Conservation (phyloP, 2,329 filamentous ascomycete genomes). For the Magnaporthiopsis incrustans region DNA sequence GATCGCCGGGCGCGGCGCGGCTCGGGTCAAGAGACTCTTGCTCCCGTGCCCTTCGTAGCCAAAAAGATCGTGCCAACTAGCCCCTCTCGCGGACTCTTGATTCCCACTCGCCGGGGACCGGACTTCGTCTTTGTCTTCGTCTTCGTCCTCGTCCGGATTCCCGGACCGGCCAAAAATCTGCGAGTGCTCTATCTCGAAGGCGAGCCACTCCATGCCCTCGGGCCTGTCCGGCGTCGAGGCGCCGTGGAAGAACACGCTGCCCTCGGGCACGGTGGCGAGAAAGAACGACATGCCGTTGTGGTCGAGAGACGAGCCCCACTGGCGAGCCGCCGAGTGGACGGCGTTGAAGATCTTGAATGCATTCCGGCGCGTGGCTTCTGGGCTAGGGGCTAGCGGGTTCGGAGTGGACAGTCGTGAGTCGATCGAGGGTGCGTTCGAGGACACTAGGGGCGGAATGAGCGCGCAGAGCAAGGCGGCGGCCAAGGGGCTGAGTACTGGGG, state of each 20-base stretch:
- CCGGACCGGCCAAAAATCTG: slow-evolving; percentile 39
- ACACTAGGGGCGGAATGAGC: background rate
- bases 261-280: slow-evolving; percentile 54
- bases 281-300: slow-evolving; percentile 73
- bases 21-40: background rate
- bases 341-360: slow-evolving; percentile 64
- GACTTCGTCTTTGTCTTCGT: background rate
- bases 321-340: slow-evolving; percentile 61
- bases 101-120: background rate
- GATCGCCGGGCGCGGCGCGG: too few relatives aligned
- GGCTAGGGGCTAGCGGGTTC: slow-evolving; percentile 20
- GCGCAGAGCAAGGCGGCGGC: background rate
- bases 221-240: slow-evolving; percentile 26
- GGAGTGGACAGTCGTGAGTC: background rate
- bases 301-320: slow-evolving; percentile 65
- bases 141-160: background rate
- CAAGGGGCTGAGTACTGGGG: background rate
- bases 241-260: slow-evolving; percentile 63
- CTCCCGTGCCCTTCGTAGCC: background rate
- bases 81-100: background rate
- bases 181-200: slow-evolving; percentile 70
- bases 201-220: slow-evolving; percentile 55
- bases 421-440: too few relatives aligned
- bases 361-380: slow-evolving; percentile 36
- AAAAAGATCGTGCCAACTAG: background rate